Conservation (phyloP, 1,284 basidiomycete genomes). For the Sphaerobolus stellatus region DNA sequence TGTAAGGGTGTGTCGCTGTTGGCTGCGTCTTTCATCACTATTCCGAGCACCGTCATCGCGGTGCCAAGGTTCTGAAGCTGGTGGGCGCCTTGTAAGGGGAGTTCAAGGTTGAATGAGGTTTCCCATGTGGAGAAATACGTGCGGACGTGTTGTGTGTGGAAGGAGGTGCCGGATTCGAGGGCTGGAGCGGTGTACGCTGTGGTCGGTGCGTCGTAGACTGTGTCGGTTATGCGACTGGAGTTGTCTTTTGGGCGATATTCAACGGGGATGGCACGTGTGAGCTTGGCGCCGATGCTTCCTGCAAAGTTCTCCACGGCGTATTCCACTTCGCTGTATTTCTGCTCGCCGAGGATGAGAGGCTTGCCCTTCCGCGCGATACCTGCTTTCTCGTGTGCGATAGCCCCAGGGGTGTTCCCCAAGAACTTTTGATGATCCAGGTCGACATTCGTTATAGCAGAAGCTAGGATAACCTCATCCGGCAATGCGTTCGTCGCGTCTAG, state of each 20-base stretch:
- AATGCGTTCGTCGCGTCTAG: conserved; percentile 94
- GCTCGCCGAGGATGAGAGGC: conserved; percentile 75
- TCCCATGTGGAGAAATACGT: conserved; percentile 43
- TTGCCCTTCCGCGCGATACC: conserved; percentile 72
- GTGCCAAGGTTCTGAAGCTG: conserved; percentile 81
- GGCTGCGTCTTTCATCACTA: conserved; percentile 48
- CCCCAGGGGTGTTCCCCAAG: conserved; percentile 73
- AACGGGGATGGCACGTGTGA: conserved; percentile 39
- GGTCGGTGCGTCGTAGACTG: conserved; percentile 34
- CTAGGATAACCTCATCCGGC: conserved; percentile 64
- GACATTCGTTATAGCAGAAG: conserved; percentile 82
- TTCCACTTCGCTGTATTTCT: conserved; percentile 56
- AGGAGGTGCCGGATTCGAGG: too few species aligned
- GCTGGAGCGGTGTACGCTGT: too few species aligned
- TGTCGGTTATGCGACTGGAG: too few species aligned
- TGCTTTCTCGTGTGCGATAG: conserved; percentile 84
- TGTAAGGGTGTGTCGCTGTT: conserved; percentile 23
- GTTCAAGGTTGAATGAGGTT: conserved; percentile 37
- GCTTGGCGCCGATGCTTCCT: conserved; percentile 36
- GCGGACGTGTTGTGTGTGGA: conserved; percentile 43
- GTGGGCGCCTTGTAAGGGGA: conserved; percentile 75
- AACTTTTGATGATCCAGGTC: conserved; percentile 93
- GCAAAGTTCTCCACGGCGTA: conserved; percentile 42
- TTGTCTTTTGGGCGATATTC: conserved; percentile 12
- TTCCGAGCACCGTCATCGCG: conserved; percentile 64